Evolutionary conservation across 2,329 filamentous ascomycete genomes (phyloP).

Genomic region (Trichoderma pleuroti): DNA sequence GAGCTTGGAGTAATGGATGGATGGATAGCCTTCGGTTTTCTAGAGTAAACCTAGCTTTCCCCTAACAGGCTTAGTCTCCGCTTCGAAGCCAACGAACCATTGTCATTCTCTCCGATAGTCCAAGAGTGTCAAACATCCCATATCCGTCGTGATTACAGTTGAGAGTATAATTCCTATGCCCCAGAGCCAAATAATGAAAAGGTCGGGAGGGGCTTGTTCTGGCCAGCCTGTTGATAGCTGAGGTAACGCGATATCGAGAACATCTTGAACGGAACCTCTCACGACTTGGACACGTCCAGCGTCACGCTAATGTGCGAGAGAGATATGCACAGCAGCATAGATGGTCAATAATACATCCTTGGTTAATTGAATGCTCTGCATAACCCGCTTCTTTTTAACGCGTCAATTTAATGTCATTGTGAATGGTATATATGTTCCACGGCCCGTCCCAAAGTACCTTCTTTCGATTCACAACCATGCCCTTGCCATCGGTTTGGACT

Average conservation of each 20-base stretch:
- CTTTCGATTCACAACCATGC: not conserved
- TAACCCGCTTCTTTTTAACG: not conserved
- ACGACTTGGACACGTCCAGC: not conserved
- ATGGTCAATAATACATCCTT: not conserved
- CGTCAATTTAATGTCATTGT: not conserved
- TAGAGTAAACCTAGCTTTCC: not conserved
- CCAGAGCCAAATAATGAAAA: not conserved
- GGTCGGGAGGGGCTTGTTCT: not conserved
- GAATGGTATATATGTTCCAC: not conserved
- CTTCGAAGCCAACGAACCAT: not conserved
- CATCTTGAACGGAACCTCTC: not conserved
- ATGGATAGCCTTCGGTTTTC: not conserved
- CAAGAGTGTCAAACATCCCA: not conserved
- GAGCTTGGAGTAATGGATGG: not conserved
- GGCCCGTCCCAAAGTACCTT: constrained; percentile 4
- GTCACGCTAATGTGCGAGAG: not conserved
- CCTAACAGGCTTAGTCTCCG: not conserved
- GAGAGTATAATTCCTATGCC: not conserved
- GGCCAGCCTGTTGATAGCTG: not conserved
- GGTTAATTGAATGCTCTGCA: not conserved
- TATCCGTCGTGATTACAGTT: not conserved
- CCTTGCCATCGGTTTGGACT: not conserved
- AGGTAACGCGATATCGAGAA: not conserved
- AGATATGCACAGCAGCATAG: not conserved
- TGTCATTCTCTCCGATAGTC: not conserved